phyloP scores from a whole-genome alignment of 306 rosid genomes.

The Datisca glomerata region DNA sequence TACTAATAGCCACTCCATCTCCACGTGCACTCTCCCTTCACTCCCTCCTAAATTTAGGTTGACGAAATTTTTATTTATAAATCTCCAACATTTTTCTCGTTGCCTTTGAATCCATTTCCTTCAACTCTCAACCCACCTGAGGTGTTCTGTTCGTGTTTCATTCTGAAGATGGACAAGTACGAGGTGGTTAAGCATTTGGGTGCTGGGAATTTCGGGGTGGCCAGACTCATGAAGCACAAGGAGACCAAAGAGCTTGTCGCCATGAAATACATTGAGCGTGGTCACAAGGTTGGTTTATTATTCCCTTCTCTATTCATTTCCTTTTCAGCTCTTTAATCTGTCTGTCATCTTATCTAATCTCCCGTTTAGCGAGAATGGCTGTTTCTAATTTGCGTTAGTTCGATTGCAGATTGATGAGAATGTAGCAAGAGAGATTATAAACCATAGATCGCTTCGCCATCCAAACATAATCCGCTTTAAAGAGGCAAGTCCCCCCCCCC shows the following conservation, averaged over 20 bases:
- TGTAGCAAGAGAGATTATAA: neutral
- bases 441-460: neutral
- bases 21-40: neutral
- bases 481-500: too few species aligned
- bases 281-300: neutral
- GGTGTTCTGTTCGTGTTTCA: neutral
- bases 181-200: slow-evolving; percentile 1
- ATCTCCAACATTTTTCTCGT: neutral
- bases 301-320: neutral
- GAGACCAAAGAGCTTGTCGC: slow-evolving; percentile 2
- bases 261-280: neutral
- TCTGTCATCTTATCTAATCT: neutral
- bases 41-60: neutral
- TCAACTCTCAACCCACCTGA: too few species aligned
- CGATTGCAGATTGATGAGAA: neutral
- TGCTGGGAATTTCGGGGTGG: neutral
- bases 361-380: neutral
- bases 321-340: neutral
- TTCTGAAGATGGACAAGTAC: neutral
- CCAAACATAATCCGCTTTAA: neutral
- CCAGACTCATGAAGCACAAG: neutral
- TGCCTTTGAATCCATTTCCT: neutral
- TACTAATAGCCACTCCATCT: neutral
- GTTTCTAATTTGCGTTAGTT: neutral
- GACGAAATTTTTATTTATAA: neutral